Evolutionary conservation across 106 monocot species (phyloP).

Genomic region (Iris macrosiphon): DNA sequence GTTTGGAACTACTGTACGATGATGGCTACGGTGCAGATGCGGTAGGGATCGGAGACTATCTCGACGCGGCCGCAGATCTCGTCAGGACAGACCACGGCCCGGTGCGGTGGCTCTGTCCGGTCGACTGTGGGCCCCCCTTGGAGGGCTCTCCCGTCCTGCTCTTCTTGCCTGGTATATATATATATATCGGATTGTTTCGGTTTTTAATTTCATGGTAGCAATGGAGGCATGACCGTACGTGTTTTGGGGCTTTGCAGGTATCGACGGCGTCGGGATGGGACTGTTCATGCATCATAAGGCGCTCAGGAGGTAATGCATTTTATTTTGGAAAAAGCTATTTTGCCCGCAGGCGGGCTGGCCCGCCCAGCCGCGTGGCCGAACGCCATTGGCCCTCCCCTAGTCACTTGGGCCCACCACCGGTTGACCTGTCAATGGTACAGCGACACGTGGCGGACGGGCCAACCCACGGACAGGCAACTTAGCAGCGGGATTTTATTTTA

Average conservation of each 20-base stretch:
- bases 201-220: no score
- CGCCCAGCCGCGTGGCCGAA: no score
- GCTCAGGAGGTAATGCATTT: constrained; percentile 24
- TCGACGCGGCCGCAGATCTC: neutral
- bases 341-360: no score
- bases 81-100: neutral
- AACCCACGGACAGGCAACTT: no score
- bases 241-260: constrained; percentile 12
- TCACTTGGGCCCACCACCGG: no score
- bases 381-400: no score
- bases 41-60: neutral
- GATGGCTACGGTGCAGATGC: constrained; percentile 6
- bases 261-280: constrained; percentile 38
- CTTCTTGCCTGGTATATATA: constrained; percentile 12
- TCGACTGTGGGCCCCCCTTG: constrained; percentile 3
- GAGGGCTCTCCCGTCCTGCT: constrained; percentile 3
- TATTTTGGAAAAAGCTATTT: neutral
- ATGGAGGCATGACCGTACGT: no score
- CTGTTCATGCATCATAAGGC: constrained; percentile 40
- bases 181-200: neutral
- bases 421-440: no score
- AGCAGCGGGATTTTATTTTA: no score
- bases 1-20: constrained; percentile 7
- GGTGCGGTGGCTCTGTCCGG: constrained; percentile 9
- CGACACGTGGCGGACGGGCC: no score